Percentiles rank a stretch among this genome's conserved stretches.
Evolutionary conservation across 2,329 filamentous ascomycete species (phyloP).

Genomic region (Aaosphaeria pasadenensis): DNA sequence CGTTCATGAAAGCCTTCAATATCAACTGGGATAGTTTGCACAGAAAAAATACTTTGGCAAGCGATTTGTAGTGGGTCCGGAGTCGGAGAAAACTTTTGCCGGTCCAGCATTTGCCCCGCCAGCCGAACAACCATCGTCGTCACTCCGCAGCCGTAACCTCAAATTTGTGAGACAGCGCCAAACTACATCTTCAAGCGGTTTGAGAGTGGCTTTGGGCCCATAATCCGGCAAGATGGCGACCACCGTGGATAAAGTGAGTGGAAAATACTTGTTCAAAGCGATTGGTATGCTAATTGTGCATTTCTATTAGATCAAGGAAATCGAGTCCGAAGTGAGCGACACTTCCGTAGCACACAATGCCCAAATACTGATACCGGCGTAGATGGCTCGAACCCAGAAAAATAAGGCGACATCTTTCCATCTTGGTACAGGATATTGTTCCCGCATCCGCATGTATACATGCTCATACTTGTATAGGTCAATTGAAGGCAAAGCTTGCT

Average conservation of each 20-base stretch:
- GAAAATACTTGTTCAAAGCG: background rate
- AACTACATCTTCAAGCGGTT: slow-evolving; percentile 5
- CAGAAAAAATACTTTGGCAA: no score
- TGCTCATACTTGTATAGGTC: slow-evolving; percentile 48
- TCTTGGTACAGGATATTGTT: slow-evolving; percentile 56
- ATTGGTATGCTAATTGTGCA: slow-evolving; percentile 23
- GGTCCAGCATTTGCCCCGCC: no score
- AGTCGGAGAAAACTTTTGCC: no score
- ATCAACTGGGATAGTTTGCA: no score
- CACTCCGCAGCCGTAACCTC: slow-evolving; percentile 22
- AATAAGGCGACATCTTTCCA: slow-evolving; percentile 95
- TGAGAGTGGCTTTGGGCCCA: background rate
- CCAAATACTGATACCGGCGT: slow-evolving; percentile 21
- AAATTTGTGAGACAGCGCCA: slow-evolving; percentile 25
- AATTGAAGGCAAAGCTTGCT: slow-evolving; percentile 96
- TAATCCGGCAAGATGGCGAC: slow-evolving; percentile 73
- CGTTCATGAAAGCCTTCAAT: no score
- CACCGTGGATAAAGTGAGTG: slow-evolving; percentile 86
- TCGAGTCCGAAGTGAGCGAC: slow-evolving; percentile 78
- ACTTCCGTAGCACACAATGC: slow-evolving; percentile 8
- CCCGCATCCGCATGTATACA: background rate
- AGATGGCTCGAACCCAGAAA: slow-evolving; percentile 97
- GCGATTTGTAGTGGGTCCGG: no score
- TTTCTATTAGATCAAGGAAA: slow-evolving; percentile 77
- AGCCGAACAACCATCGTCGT: slow-evolving; percentile 6